Evolutionary conservation across 2,329 filamentous ascomycete genomes (phyloP).

Genomic region (Bimuria novae-zelandiae): DNA sequence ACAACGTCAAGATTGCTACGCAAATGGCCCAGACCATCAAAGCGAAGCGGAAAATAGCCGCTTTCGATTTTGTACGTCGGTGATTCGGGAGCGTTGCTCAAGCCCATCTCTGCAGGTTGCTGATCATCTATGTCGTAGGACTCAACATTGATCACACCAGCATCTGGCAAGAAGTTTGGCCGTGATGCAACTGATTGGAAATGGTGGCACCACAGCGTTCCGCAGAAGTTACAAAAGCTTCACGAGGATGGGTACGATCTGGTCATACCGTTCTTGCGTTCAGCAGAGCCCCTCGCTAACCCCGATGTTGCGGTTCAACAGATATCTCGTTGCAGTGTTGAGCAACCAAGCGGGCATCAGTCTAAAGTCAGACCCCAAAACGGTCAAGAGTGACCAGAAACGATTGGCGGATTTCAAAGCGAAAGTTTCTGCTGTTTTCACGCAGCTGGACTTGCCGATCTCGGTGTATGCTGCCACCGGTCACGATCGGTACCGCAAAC

Average conservation of each 20-base stretch:
- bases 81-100: background rate
- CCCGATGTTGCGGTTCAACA: constrained; percentile 36
- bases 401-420: constrained; percentile 80
- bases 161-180: constrained; percentile 79
- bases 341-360: constrained; percentile 89
- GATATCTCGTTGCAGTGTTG: constrained; percentile 76
- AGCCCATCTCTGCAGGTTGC: background rate
- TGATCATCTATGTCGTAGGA: constrained; percentile 60
- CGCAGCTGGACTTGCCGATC: constrained; percentile 73
- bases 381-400: constrained; percentile 67
- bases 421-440: constrained; percentile 73
- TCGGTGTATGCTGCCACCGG: constrained; percentile 85
- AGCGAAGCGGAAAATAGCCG: constrained; percentile 38
- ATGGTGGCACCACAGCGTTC: constrained; percentile 84
- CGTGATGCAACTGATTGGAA: constrained; percentile 81
- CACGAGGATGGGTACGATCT: constrained; percentile 67
- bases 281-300: constrained; percentile 14
- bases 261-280: constrained; percentile 5
- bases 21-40: constrained; percentile 14
- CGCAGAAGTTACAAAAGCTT: constrained; percentile 67
- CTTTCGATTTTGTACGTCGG: constrained; percentile 47
- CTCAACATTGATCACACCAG: constrained; percentile 80
- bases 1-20: constrained; percentile 51
- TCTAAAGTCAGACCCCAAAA: constrained; percentile 73
- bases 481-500: constrained; percentile 84